A percentile compares a stretch with the other conserved stretches of the same genome.
Conservation (phyloP, 2,329 filamentous ascomycete genomes). For the Raffaelea deltoideospora region DNA sequence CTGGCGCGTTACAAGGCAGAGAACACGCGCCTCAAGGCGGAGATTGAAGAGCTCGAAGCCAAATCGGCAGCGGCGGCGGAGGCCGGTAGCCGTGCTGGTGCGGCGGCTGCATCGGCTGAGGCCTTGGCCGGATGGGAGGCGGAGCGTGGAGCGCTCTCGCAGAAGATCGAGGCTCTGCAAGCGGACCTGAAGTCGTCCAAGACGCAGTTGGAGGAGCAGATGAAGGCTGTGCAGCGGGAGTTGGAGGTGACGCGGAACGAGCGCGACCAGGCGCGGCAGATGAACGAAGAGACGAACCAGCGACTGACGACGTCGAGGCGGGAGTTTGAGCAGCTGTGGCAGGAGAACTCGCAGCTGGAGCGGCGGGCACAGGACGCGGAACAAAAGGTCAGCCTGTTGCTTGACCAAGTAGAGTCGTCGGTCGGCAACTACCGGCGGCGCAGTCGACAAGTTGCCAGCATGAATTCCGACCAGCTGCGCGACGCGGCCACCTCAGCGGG, state of each 20-base stretch:
- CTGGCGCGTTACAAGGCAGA: slow-evolving; percentile 82
- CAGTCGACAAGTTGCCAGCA: slow-evolving; percentile 40
- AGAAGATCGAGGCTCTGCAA: slow-evolving; percentile 56
- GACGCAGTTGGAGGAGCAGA: slow-evolving; percentile 53
- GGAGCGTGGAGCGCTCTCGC: slow-evolving; percentile 53
- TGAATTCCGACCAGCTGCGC: slow-evolving; percentile 31
- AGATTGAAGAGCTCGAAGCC: slow-evolving; percentile 58
- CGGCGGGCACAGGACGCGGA: slow-evolving; percentile 79
- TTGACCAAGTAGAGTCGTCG: slow-evolving; percentile 86
- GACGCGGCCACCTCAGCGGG: slow-evolving; percentile 13
- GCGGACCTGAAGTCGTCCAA: slow-evolving; percentile 51
- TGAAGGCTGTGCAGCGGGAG: slow-evolving; percentile 54
- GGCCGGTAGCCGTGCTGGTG: too few species aligned
- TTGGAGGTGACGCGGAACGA: slow-evolving; percentile 50
- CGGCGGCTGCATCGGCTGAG: slow-evolving; percentile 20
- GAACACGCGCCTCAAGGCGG: slow-evolving; percentile 67
- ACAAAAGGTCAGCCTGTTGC: slow-evolving; percentile 77
- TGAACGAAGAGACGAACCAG: slow-evolving; percentile 34
- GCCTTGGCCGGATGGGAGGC: slow-evolving; percentile 52
- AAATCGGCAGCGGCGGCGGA: slow-evolving; percentile 22
- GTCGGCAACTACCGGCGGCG: slow-evolving; percentile 89
- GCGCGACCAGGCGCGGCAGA: slow-evolving; percentile 48
- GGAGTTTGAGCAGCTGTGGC: slow-evolving; percentile 68
- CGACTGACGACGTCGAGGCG: slow-evolving; percentile 45
- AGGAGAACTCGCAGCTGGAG: slow-evolving; percentile 70